A percentile compares a stretch with the other conserved stretches of the same genome.
Evolutionary conservation across 768 basidiomycete species (phyloP).

Genomic region (Rhizopogon sp.): DNA sequence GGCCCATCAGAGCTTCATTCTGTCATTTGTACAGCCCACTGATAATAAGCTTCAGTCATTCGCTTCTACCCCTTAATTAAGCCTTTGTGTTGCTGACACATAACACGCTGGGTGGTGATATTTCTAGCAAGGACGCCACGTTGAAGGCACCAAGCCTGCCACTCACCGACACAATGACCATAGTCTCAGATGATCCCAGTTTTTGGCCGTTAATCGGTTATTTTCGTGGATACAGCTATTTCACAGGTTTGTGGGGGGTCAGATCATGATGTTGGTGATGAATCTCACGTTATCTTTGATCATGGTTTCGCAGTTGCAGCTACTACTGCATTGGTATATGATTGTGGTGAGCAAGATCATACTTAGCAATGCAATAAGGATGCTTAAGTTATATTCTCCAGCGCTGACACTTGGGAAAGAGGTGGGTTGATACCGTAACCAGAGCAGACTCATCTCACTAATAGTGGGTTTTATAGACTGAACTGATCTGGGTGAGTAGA

Average conservation of each 20-base stretch:
- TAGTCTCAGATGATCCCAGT: neutral
- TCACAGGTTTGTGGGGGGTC: neutral
- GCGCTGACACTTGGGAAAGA: neutral
- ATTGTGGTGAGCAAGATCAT: neutral
- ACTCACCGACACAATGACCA: neutral
- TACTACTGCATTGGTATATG: neutral
- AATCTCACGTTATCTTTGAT: neutral
- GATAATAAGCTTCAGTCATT: too few species aligned
- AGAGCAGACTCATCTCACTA: neutral
- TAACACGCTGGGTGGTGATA: too few species aligned
- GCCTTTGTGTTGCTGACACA: too few species aligned
- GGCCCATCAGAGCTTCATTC: too few species aligned
- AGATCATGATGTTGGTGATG: neutral
- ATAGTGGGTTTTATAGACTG: neutral
- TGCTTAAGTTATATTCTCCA: neutral
- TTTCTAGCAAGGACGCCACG: too few species aligned
- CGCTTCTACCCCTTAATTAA: too few species aligned
- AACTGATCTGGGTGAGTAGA: neutral
- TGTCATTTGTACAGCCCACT: too few species aligned
- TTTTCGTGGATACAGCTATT: neutral
- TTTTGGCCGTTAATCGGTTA: neutral
- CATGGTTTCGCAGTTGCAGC: neutral
- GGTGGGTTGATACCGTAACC: neutral
- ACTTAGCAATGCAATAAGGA: neutral
- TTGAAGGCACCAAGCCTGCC: neutral